Evolutionary conservation across 495 filamentous ascomycete genomes (phyloP).

Genomic region (Annulohypoxylon nitens): DNA sequence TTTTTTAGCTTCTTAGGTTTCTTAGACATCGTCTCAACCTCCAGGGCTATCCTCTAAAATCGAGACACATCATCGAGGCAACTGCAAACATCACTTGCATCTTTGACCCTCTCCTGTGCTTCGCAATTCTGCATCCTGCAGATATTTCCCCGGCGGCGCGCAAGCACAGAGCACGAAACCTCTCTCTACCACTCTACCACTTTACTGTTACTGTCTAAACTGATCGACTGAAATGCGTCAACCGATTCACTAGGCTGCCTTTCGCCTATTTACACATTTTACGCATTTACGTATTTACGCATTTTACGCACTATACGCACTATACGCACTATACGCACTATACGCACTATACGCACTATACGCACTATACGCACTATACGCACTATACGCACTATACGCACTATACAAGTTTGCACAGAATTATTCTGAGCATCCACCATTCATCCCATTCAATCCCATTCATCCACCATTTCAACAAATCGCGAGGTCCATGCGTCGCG

Average conservation of each 20-base stretch:
- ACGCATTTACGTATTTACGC: neutral
- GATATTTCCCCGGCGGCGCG: slow-evolving; percentile 18
- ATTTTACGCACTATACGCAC: neutral
- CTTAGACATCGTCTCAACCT: slow-evolving; percentile 32
- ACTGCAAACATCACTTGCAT: slow-evolving; percentile 44
- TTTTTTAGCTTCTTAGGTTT: slow-evolving; percentile 26
- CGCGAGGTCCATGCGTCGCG: slow-evolving; percentile 34
- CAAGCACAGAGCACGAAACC: slow-evolving; percentile 45
- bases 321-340: neutral
- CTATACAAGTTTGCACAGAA: slow-evolving; percentile 4
- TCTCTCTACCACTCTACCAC: neutral
- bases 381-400: neutral
- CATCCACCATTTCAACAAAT: slow-evolving; percentile 6
- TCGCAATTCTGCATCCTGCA: slow-evolving; percentile 15
- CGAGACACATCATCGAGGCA: slow-evolving; percentile 36
- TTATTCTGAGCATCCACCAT: slow-evolving; percentile 20
- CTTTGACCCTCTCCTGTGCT: slow-evolving; percentile 29
- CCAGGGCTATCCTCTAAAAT: slow-evolving; percentile 31
- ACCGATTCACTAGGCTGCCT: slow-evolving; percentile 35
- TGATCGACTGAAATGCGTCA: slow-evolving; percentile 50
- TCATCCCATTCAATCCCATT: too few relatives aligned
- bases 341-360: neutral
- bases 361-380: neutral
- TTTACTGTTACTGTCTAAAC: slow-evolving; percentile 19
- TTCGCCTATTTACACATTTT: slow-evolving; percentile 6